Evolutionary conservation across 2,329 filamentous ascomycete species (phyloP), one percentile per base, ranked within the genome.

Genomic region (Hymenoscyphus albidus): DNA sequence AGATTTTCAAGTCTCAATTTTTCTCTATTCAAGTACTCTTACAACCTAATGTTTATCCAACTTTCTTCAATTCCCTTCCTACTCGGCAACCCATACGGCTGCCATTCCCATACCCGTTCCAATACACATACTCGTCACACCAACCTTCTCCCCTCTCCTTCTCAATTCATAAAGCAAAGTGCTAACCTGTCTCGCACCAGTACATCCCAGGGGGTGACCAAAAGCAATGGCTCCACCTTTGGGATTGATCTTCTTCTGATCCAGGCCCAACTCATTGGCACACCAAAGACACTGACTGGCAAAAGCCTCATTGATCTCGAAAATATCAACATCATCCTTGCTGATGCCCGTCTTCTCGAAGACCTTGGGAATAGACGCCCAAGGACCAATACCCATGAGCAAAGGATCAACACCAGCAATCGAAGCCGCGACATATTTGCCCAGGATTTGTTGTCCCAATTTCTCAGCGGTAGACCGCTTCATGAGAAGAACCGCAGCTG

Each of bases 291-390:
- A 97, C 84, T 98, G 94, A 69, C 87, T 91, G 39, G 95, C 95
- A 78, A 99, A 99, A 0, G 95, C 95, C 85, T 99, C 95, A 82
- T 99, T 99, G 84, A 99, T 97, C 85, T 99, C 95, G 75, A 86
- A 98, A 75, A 98, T 94, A 77, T 98, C 95, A 38, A 99, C 92
- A 71, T 98, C 94, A 64, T 96, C 89, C 78, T 89, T 92, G 76
- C 82, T 83, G 72, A 99, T 87, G 66, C 93, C 93, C 0, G 93
- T 91, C 77, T 95, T 93, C 76, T 91, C 85, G 64, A 97, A 88
- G 3, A 92, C 93, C 76, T 93, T 90, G 69, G 95, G 95, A 74
- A 99, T 98, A 64, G 95, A 93, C 79, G 93, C 93, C 87, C 92
- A 97, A 60, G 95, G 95, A 1, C 95, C 95, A 70, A 97, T 83